Conservation (phyloP, 768 basidiomycete species). For the Xerocomellus chrysenteron region DNA sequence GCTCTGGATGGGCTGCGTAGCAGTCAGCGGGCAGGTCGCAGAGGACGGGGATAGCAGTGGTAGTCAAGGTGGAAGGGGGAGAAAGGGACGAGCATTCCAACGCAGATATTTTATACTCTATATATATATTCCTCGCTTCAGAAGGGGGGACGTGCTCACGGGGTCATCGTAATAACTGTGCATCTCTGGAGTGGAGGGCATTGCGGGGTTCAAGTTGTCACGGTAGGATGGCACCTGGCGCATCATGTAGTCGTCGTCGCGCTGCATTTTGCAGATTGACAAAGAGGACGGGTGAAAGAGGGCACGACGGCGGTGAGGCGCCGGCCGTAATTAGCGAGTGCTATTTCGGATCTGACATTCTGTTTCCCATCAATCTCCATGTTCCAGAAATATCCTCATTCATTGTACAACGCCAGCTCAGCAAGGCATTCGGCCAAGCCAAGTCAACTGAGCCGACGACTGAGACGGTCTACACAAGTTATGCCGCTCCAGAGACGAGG, state of each 20-base stretch:
- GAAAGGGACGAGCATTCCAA: background rate
- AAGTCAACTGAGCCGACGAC: no score
- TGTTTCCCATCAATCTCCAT: no score
- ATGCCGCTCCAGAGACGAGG: no score
- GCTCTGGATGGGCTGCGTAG: conserved; percentile 35
- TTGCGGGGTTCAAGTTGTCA: conserved; percentile 10
- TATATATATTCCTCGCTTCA: conserved; percentile 1
- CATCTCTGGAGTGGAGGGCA: conserved; percentile 22
- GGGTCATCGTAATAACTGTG: conserved; percentile 32
- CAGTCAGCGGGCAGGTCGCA: conserved; percentile 11
- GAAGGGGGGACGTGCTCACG: conserved; percentile 7
- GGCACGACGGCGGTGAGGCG: no score
- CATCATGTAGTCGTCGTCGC: conserved; percentile 27
- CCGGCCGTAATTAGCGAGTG: background rate
- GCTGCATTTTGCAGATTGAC: conserved; percentile 17
- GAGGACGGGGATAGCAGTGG: background rate
- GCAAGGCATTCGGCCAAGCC: no score
- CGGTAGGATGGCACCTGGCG: conserved; percentile 23
- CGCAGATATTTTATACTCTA: background rate
- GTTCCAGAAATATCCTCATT: no score
- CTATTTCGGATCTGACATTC: background rate
- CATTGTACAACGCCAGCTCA: no score
- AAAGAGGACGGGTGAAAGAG: background rate
- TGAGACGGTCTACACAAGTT: no score
- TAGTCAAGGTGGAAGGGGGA: background rate